These are phyloP conservation scores for Favolaschia claudopus DNA, from an alignment of 768 basidiomycete genomes.

Conservation along the genomic window DNA sequence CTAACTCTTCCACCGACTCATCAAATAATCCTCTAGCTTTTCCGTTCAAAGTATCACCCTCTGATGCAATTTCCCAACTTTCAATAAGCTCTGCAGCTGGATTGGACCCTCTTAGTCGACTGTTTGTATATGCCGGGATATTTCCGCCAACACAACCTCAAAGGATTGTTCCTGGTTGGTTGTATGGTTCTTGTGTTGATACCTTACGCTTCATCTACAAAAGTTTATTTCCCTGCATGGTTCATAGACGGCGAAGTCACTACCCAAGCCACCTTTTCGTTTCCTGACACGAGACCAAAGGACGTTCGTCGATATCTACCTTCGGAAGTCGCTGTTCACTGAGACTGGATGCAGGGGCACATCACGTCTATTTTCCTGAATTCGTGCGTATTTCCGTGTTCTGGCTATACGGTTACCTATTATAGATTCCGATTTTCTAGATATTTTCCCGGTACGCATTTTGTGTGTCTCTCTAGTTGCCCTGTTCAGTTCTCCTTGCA, in stretches of 20 bases:
- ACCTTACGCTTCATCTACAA: constrained; percentile 48
- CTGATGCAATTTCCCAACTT: not conserved
- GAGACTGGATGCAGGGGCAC: constrained; percentile 32
- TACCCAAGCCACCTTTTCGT: constrained; percentile 40
- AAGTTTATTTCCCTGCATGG: constrained; percentile 73
- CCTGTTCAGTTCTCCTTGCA: constrained; percentile 26
- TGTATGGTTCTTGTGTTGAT: constrained; percentile 46
- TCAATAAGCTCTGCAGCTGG: not conserved
- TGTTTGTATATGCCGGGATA: not conserved
- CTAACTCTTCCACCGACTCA: not conserved
- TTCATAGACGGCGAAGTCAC: constrained; percentile 62
- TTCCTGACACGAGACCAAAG: constrained; percentile 35
- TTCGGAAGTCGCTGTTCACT: constrained; percentile 1
- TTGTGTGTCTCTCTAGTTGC: not conserved
- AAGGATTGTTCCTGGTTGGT: constrained; percentile 35
- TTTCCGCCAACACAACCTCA: not conserved
- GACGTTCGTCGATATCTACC: not conserved
- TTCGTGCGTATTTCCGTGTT: constrained; percentile 50
- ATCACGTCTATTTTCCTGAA: constrained; percentile 46
- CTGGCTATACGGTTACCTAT: constrained; percentile 9
- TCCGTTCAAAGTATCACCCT: constrained; percentile 15
- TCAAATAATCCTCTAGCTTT: constrained; percentile 7
- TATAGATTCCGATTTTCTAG: constrained; percentile 36
- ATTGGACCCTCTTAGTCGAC: not conserved
- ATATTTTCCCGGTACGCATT: constrained; percentile 52